phyloP scores from a whole-genome alignment of 2,329 filamentous ascomycete species.

The Cephalotrichum gorgonifer region DNA sequence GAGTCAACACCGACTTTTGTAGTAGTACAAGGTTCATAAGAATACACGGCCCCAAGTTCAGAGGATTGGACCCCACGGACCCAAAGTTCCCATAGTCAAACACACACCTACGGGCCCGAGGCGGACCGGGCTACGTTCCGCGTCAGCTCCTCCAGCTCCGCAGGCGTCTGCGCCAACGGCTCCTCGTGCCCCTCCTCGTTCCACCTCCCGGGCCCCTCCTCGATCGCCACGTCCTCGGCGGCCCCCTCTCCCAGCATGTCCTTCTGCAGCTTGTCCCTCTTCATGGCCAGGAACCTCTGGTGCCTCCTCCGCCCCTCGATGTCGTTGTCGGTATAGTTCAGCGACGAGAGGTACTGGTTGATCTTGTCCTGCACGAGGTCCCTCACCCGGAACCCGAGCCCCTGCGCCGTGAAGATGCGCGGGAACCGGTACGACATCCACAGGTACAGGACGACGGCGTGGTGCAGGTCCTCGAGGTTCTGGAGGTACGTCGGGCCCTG shows the following conservation, averaged over 20 bases:
- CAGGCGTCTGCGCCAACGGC: slow-evolving; percentile 10
- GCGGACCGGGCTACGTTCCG: not conserved
- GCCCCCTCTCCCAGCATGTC: slow-evolving; percentile 11
- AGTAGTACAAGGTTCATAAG: too few relatives aligned
- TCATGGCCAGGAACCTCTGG: slow-evolving; percentile 8
- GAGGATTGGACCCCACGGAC: too few relatives aligned
- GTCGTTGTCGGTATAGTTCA: slow-evolving; percentile 35
- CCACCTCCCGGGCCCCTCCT: slow-evolving; percentile 19
- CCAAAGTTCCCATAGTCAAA: not conserved
- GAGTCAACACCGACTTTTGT: too few relatives aligned
- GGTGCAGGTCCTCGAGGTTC: slow-evolving; percentile 68
- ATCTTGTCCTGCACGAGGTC: slow-evolving; percentile 67
- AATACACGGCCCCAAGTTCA: too few relatives aligned
- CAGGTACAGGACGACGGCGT: slow-evolving; percentile 72
- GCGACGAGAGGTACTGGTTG: slow-evolving; percentile 29
- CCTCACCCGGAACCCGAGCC: slow-evolving; percentile 72
- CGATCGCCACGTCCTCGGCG: slow-evolving; percentile 7
- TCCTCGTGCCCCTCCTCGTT: slow-evolving; percentile 23
- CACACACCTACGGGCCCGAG: not conserved
- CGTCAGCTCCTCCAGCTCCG: not conserved
- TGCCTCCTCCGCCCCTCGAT: slow-evolving; percentile 20
- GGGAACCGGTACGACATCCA: slow-evolving; percentile 89
- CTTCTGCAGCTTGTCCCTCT: slow-evolving; percentile 11
- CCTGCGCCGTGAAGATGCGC: slow-evolving; percentile 66
- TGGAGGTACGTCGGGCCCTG: slow-evolving; percentile 47